Percentiles rank a stretch among this genome's conserved stretches.
These are phyloP conservation scores for Discostella stelligeroides DNA, from an alignment of 108 stramenopile species.

Conservation along the genomic window DNA sequence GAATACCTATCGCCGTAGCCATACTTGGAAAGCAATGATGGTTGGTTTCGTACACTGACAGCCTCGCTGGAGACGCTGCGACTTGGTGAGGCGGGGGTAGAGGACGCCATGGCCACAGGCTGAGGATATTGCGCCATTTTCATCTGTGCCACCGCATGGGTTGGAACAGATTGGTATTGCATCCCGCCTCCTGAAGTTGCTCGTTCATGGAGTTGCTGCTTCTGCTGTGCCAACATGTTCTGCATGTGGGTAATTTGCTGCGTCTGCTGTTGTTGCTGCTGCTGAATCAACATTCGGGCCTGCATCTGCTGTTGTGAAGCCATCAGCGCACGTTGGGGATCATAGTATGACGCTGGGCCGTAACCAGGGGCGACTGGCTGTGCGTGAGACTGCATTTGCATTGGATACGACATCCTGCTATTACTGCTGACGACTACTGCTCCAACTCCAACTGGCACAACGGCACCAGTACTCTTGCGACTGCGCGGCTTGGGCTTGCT, in stretches of 20 bases:
- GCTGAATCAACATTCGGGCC: constrained; percentile 6
- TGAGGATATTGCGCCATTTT: not conserved
- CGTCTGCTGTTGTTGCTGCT: not conserved
- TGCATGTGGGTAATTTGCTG: constrained; percentile 15
- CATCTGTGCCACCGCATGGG: not conserved
- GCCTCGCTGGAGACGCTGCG: not conserved
- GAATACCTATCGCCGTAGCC: constrained; percentile 64
- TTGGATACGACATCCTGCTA: constrained; percentile 6
- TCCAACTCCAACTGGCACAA: not conserved
- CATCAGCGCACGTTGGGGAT: not conserved
- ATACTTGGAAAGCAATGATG: constrained; percentile 6
- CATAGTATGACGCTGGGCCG: not conserved
- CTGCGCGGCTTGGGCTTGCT: constrained; percentile 17
- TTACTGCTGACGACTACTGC: constrained; percentile 2
- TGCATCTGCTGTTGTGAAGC: constrained; percentile 13
- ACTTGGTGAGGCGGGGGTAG: not conserved
- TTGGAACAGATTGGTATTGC: constrained; percentile 4
- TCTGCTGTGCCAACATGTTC: constrained; percentile 17
- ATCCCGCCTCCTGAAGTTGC: too few relatives aligned
- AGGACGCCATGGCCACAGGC: not conserved
- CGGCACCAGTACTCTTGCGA: constrained; percentile 9
- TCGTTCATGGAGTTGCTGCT: too few relatives aligned
- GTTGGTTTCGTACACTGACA: not conserved
- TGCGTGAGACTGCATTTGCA: constrained; percentile 12
- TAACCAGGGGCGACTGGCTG: constrained; percentile 1